These are phyloP conservation scores for Leccinellum luteum DNA, from an alignment of 768 basidiomycete species.

Conservation along the genomic window DNA sequence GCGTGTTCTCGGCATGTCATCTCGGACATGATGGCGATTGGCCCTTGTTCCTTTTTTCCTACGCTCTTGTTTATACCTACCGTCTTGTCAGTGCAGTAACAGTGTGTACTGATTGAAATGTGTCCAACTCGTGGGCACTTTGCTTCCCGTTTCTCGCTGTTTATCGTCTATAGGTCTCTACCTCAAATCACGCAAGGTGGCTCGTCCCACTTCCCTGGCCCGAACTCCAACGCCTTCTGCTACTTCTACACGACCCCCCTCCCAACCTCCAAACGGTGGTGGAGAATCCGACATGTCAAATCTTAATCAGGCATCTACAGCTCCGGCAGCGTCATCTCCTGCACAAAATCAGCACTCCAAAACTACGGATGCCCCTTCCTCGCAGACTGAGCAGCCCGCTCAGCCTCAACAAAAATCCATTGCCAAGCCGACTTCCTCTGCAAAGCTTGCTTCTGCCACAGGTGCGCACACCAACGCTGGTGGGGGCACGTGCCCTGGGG, in stretches of 20 bases:
- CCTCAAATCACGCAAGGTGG: slow-evolving; percentile 78
- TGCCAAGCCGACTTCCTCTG: slow-evolving; percentile 25
- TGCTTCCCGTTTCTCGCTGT: slow-evolving; percentile 32
- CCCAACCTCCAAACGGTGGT: slow-evolving; percentile 34
- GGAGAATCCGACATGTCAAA: slow-evolving; percentile 36
- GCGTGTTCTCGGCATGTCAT: slow-evolving; percentile 36
- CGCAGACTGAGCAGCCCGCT: slow-evolving; percentile 24
- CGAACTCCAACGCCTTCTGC: slow-evolving; percentile 35
- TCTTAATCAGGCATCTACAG: slow-evolving; percentile 35
- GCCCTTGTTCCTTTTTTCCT: slow-evolving; percentile 31
- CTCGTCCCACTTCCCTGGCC: slow-evolving; percentile 63
- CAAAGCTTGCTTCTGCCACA: slow-evolving; percentile 28
- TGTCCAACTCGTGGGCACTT: slow-evolving; percentile 37
- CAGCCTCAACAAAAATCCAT: slow-evolving; percentile 26
- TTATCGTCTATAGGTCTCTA: slow-evolving; percentile 63
- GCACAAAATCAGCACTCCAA: slow-evolving; percentile 33
- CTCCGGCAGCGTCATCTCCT: slow-evolving; percentile 26
- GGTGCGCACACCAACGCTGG: slow-evolving; percentile 32
- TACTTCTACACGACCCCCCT: slow-evolving; percentile 31
- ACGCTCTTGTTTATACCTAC: slow-evolving; percentile 30
- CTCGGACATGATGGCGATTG: slow-evolving; percentile 35
- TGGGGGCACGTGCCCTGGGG: slow-evolving; percentile 91
- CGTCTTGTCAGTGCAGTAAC: slow-evolving; percentile 35
- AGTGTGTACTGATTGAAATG: slow-evolving; percentile 40
- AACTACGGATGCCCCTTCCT: slow-evolving; percentile 26